phyloP scores from a whole-genome alignment of 2,329 filamentous ascomycete genomes.

The Colletotrichum lupini region DNA sequence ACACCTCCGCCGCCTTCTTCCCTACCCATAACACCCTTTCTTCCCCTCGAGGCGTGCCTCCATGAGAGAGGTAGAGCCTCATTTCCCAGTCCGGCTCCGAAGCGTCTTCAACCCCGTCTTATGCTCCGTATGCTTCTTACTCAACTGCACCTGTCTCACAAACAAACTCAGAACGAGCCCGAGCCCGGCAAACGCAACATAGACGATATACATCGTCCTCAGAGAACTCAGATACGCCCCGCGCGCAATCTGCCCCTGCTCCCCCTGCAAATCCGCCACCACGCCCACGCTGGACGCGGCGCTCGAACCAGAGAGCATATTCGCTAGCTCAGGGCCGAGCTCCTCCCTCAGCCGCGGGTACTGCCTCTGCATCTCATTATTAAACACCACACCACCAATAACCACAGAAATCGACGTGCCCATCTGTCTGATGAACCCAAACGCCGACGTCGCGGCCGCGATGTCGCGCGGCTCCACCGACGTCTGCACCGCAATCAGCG shows the following conservation, averaged over 20 bases:
- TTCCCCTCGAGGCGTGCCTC: not conserved
- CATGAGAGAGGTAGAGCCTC: not conserved
- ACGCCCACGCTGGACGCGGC: constrained; percentile 71
- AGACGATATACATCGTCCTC: constrained; percentile 68
- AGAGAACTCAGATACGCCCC: constrained; percentile 61
- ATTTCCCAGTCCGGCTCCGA: constrained; percentile 36
- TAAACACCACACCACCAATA: constrained; percentile 56
- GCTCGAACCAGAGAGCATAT: constrained; percentile 65
- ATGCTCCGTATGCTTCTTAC: constrained; percentile 66
- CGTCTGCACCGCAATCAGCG: constrained; percentile 72
- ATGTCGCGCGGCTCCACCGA: constrained; percentile 69
- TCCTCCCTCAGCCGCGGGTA: constrained; percentile 55
- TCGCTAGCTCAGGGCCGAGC: constrained; percentile 62
- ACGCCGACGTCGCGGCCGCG: constrained; percentile 71
- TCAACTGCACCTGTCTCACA: constrained; percentile 61
- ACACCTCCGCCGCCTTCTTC: not conserved
- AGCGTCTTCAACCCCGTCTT: constrained; percentile 66
- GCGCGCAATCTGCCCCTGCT: constrained; percentile 55
- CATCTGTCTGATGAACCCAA: constrained; percentile 69
- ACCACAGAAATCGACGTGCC: constrained; percentile 68
- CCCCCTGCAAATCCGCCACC: constrained; percentile 61
- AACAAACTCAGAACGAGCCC: constrained; percentile 60
- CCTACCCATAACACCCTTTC: not conserved
- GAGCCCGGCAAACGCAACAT: constrained; percentile 58
- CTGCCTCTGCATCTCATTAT: constrained; percentile 53